phyloP scores from a whole-genome alignment of 768 basidiomycete species.

The Kwoniella dejecticola region DNA sequence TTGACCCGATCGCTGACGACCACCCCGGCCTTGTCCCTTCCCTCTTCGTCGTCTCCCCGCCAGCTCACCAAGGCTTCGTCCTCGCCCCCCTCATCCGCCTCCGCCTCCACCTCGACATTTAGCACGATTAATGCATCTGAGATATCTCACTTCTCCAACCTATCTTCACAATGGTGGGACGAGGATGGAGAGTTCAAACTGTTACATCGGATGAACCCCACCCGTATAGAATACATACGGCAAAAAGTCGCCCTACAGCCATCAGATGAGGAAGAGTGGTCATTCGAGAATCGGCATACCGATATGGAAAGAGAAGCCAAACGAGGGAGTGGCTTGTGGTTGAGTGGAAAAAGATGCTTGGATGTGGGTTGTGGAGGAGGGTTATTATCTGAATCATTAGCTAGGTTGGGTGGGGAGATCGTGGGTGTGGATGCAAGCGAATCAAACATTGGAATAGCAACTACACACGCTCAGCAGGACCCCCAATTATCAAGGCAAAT shows the following conservation, averaged over 20 bases:
- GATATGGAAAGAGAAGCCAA: constrained; percentile 22
- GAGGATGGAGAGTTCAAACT: constrained; percentile 85
- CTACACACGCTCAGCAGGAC: constrained; percentile 76
- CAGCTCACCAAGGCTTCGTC: neutral
- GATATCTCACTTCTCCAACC: constrained; percentile 82
- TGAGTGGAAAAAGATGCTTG: constrained; percentile 72
- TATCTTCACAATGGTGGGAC: constrained; percentile 95
- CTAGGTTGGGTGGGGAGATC: constrained; percentile 82
- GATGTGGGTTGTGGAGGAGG: constrained; percentile 98
- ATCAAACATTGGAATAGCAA: constrained; percentile 82
- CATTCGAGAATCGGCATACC: constrained; percentile 33
- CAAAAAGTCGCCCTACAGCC: constrained; percentile 46
- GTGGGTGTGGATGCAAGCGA: constrained; percentile 89
- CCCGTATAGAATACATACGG: constrained; percentile 75
- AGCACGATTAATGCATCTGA: constrained; percentile 74
- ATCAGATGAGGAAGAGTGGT: constrained; percentile 44
- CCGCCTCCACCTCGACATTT: constrained; percentile 27
- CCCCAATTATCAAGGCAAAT: constrained; percentile 60
- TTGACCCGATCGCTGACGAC: constrained; percentile 12
- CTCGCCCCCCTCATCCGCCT: neutral
- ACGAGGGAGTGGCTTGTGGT: constrained; percentile 47
- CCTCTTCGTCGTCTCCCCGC: constrained; percentile 5
- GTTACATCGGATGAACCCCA: constrained; percentile 93
- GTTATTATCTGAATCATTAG: constrained; percentile 85
- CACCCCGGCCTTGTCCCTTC: neutral